phyloP scores from a whole-genome alignment of 73 alveolate species.

The Durusdinium trenchii region DNA sequence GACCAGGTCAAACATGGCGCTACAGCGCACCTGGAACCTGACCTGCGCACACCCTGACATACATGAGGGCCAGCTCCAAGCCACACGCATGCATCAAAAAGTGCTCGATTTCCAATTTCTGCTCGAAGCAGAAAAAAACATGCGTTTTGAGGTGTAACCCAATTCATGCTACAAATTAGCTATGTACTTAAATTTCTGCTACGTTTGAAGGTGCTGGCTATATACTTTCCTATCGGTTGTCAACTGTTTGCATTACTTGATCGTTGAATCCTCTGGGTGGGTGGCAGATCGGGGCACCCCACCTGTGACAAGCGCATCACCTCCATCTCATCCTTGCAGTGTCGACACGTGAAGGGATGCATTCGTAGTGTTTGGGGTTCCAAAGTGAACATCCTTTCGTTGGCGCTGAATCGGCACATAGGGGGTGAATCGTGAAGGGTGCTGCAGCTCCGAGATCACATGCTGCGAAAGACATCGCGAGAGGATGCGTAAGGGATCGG shows the following conservation, averaged over 20 bases:
- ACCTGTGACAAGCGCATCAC: conserved; percentile 81
- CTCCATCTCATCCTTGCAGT: conserved; percentile 52
- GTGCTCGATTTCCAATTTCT: background rate
- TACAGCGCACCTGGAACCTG: background rate
- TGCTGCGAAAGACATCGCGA: no score
- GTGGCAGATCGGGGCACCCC: no score
- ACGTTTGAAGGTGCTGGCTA: background rate
- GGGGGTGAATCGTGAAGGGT: no score
- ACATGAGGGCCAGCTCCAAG: background rate
- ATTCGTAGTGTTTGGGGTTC: no score
- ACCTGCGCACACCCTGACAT: background rate
- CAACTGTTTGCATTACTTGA: no score
- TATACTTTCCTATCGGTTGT: no score
- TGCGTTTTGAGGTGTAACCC: background rate
- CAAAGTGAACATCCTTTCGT: no score
- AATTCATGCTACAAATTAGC: background rate
- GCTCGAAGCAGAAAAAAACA: background rate
- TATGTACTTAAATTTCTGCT: background rate
- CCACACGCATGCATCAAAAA: background rate
- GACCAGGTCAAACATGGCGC: background rate
- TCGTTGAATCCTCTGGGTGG: no score
- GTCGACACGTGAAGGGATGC: no score
- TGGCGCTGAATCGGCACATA: no score
- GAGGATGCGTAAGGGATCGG: no score
- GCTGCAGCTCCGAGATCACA: no score